Base-by-base conservation (phyloP, 257 asterid genomes). In the Voacanga thouarsii region DNA sequence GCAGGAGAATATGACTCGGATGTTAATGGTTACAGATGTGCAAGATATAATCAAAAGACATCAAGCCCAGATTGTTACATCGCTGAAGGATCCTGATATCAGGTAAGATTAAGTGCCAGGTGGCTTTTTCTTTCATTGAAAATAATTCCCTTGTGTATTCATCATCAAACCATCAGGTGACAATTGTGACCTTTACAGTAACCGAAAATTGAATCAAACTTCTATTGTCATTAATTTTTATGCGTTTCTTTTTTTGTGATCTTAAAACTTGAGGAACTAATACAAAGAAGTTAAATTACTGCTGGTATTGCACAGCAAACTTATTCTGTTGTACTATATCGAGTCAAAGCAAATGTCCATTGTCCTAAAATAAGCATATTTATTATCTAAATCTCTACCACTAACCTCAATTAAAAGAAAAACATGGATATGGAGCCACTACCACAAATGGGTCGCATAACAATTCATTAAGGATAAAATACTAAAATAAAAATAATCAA, bases 21-120 rank as follows among this genome's bases (percentile, higher is more conserved):
- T 92, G 98, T 83, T 94, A 90, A 94, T 94, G 98, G 98, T 94
- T 84, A 84, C 98, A 55, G 98, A 94, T 84, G 97, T 94, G 72
- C 98, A 92, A 79, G 97, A 94, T 75, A 92, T 94, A 55, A 94
- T 94, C 76, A 92, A 94, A 87, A 89, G 97, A 83, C 98, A 94
- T 87, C 97, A 94, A 92, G 96, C 98, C 55, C 98, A 94, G 93
- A 94, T 94, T 77, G 90, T 94, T 77, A 92, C 98, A 72, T 94
- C 98, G n/a, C 84, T 94, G 61, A 94, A 94, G 89, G 98, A 94
- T 89, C 98, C 98, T 84, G 98, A 94, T 88, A 92, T 92, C 92
- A 94, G 98, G 98, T 94, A 80, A 39, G 75, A 51, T 68, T 77
- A 50, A 77, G 74, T 80, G 76, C 59, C 72, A 39, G 57, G 51